phyloP scores from a whole-genome alignment of 2,329 filamentous ascomycete species.

The Pestalotiopsis fici region DNA sequence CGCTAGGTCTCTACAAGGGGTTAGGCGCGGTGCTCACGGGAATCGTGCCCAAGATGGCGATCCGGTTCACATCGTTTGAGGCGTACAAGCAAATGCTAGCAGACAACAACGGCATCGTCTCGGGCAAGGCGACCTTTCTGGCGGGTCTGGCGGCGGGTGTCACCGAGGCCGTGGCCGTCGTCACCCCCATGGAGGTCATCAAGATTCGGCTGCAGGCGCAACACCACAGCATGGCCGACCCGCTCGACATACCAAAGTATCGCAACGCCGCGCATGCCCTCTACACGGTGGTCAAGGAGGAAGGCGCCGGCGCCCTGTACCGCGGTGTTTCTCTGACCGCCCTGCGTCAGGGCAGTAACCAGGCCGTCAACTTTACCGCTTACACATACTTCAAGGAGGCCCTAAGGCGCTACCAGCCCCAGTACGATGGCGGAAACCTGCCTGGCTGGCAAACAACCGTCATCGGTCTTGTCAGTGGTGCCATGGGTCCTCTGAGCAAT shows the following conservation, averaged over 20 bases:
- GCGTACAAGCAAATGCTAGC: slow-evolving; percentile 86
- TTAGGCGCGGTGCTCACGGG: slow-evolving; percentile 95
- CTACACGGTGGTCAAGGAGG: slow-evolving; percentile 90
- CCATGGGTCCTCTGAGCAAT: slow-evolving; percentile 94
- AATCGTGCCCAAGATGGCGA: slow-evolving; percentile 99
- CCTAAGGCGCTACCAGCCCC: slow-evolving; percentile 72
- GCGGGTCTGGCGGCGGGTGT: slow-evolving; percentile 89
- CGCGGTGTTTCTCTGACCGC: slow-evolving; percentile 93
- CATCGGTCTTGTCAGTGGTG: slow-evolving; percentile 88
- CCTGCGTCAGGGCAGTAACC: slow-evolving; percentile 91
- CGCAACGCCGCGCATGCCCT: slow-evolving; percentile 82
- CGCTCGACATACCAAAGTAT: slow-evolving; percentile 94
- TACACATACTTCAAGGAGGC: slow-evolving; percentile 90
- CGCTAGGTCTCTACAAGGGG: slow-evolving; percentile 93
- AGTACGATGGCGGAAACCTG: slow-evolving; percentile 62
- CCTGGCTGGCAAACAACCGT: slow-evolving; percentile 88
- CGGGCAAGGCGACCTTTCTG: slow-evolving; percentile 67
- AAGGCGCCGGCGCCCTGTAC: slow-evolving; percentile 85
- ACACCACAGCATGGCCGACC: slow-evolving; percentile 96
- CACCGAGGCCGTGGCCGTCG: slow-evolving; percentile 93
- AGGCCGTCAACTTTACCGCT: slow-evolving; percentile 98
- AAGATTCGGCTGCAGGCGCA: slow-evolving; percentile 98
- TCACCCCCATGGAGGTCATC: slow-evolving; percentile 98
- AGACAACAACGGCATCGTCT: slow-evolving; percentile 67
- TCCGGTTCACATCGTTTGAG: slow-evolving; percentile 97